Evolutionary conservation across 208 protist genomes (phyloP), one percentile per base, ranked within the genome.

Genomic region (Wallacemonas sp.): DNA sequence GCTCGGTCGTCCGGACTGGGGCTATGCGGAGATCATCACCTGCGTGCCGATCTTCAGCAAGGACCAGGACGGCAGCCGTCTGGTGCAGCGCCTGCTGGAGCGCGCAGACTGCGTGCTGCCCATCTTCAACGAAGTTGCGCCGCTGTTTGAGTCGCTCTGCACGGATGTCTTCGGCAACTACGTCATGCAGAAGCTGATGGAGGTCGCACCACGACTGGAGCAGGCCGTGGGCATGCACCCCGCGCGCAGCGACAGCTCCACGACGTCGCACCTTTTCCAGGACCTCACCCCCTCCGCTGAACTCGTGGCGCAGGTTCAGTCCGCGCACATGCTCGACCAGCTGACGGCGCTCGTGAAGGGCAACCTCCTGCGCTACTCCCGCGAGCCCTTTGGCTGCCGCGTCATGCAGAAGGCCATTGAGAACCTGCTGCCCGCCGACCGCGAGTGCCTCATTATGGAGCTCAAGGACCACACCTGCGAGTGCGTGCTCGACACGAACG

Each of bases 101-200:
- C 77, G 76, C 36, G 84, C 89, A 8, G 62, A 80, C 14, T 90
- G 98, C 64, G 77, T 97, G n/a, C 49, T 86, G 26, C 76, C 79
- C 49, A 90, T 98, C 45, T 94, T 96, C 57, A 72, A 89, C 32
- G 97, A 98, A 61, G 82, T 99, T 11, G 65, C 97, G 1, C 67
- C 70, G 0, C 41, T 79, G 25, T 89, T 91, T 10, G 75, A 93
- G 31, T 74, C 84, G 8, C 80, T 99, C 16, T 94, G 97, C 72
- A 96, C 79, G 22, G 95, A 99, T 65, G 96, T 99, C 3, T 99
- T 99, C 90, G 98, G 98, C 26, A 99, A 99, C 76, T 99, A 99
- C 78, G 97, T 99, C 25, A 76, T 98, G 28, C 97, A 99, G 81
- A 99, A 99, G 80, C 87, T 99, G 42, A 95, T 99, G 50, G 98